Evolutionary conservation across 2,329 filamentous ascomycete genomes (phyloP).

Genomic region (Colletotrichum cereale): DNA sequence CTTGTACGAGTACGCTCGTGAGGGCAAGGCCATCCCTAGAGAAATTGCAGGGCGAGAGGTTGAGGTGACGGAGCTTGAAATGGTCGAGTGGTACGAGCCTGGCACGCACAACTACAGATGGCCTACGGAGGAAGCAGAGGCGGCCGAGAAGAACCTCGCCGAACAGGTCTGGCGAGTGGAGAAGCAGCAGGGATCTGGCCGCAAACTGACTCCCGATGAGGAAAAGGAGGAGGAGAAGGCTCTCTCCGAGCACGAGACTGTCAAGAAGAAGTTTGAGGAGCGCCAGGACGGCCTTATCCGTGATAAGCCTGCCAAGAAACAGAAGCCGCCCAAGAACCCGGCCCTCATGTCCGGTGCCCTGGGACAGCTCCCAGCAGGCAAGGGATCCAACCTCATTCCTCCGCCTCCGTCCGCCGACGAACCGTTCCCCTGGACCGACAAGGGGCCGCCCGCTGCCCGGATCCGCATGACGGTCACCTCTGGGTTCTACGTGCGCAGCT

Average conservation of each 20-base stretch:
- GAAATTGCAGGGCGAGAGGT: constrained; percentile 87
- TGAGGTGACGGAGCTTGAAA: constrained; percentile 80
- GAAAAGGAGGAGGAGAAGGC: constrained; percentile 68
- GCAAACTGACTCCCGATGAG: constrained; percentile 66
- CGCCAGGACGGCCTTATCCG: constrained; percentile 68
- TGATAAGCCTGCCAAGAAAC: constrained; percentile 59
- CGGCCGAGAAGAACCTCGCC: constrained; percentile 80
- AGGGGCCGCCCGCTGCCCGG: constrained; percentile 80
- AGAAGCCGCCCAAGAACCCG: constrained; percentile 51
- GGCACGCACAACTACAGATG: constrained; percentile 84
- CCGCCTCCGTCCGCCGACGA: constrained; percentile 59
- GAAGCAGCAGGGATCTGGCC: constrained; percentile 64
- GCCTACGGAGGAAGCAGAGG: constrained; percentile 82
- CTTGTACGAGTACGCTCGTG: constrained; percentile 94
- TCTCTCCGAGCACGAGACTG: constrained; percentile 66
- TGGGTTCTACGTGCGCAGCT: constrained; percentile 95
- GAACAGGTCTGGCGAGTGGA: constrained; percentile 77
- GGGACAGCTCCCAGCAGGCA: constrained; percentile 62
- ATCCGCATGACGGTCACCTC: constrained; percentile 94
- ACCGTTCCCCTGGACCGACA: constrained; percentile 68
- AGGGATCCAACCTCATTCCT: constrained; percentile 67
- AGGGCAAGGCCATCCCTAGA: constrained; percentile 86
- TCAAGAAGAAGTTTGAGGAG: constrained; percentile 70
- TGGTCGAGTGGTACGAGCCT: constrained; percentile 87
- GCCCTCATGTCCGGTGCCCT: constrained; percentile 71